Base-by-base conservation (phyloP, 768 basidiomycete genomes). In the Harrya chromipes region DNA sequence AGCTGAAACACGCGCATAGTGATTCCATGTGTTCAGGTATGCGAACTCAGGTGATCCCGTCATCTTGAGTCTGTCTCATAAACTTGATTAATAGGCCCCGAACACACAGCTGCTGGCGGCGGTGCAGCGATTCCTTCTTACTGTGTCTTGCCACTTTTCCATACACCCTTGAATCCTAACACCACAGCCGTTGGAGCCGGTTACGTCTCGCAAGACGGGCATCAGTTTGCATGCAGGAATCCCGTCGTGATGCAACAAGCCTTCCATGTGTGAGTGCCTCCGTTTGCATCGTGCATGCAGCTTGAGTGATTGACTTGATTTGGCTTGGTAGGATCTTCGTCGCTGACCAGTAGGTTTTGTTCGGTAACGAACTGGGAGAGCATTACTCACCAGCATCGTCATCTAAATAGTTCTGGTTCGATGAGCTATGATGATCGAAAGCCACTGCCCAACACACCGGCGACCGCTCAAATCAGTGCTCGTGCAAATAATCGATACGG, bases 171-270 rank as follows among this genome's bases (percentile, higher is more conserved):
- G 46, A 59, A 66, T 12, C 55, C 64, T 5, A 63, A 62, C 20
- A 55, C 65, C 8, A 56, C 64, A 1, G 53, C 61, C 1, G 53
- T 58, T 4, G 71, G 69, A 1, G n/a, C 64, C 3, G 75, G 81
- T 6, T 77, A 84, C 54, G 52, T 80, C 36, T 83, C 82, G 4
- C 67, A 65, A 19, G 82, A 84, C 42, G 82, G 83, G 0, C 83
- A 84, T 58, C 54, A 70, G 11, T 84, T 80, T 49, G 24, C 60
- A 1, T 84, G 82, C 65, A 70, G 69, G 46, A 80, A 83, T 53
- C 83, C 83, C 1, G 69, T 68, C 1, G 67, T 75, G 9, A 60
- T 78, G 62, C 76, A 75, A 17, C 80, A 77, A 54, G 72, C 82
- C 0, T 83, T 76, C 65, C 82, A 84, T 60, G 80, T 84, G 80